These are phyloP conservation scores for Bacterosira constricta DNA, from an alignment of 108 stramenopile species.

Conservation along the genomic window DNA sequence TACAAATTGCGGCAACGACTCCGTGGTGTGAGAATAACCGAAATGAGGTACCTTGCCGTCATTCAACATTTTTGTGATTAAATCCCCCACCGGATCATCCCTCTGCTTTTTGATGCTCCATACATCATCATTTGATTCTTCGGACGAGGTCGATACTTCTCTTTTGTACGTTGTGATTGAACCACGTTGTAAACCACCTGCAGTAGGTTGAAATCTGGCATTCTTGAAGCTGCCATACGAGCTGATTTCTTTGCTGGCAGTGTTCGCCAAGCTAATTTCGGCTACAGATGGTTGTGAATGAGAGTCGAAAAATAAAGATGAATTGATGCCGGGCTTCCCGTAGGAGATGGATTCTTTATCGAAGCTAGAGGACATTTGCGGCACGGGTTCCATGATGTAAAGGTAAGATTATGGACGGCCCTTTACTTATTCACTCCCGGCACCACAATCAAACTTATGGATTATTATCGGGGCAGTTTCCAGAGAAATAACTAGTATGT, in stretches of 20 bases:
- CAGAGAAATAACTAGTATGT: neutral
- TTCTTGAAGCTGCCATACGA: neutral
- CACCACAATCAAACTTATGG: no score
- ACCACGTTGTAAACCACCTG: neutral
- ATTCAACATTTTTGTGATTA: conserved; percentile 34
- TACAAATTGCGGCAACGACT: neutral
- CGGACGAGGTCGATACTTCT: neutral
- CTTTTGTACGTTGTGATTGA: neutral
- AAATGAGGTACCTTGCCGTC: conserved; percentile 39
- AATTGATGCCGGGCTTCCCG: neutral
- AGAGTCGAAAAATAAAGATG: neutral
- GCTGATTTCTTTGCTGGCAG: neutral
- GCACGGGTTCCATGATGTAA: no score
- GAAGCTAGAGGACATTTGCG: neutral
- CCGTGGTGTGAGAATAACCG: conserved; percentile 7
- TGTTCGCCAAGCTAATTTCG: neutral
- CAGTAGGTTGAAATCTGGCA: neutral
- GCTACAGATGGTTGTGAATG: neutral
- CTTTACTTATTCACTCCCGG: no score
- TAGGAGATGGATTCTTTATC: neutral
- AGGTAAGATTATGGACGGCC: no score
- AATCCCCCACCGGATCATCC: conserved; percentile 42
- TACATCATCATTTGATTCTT: conserved; percentile 6
- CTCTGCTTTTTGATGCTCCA: neutral
- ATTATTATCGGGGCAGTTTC: neutral